A percentile compares a stretch with the other conserved stretches of the same genome.
These are phyloP conservation scores for Solanum neorickii DNA, from an alignment of 257 asterid species.

Conservation along the genomic window DNA sequence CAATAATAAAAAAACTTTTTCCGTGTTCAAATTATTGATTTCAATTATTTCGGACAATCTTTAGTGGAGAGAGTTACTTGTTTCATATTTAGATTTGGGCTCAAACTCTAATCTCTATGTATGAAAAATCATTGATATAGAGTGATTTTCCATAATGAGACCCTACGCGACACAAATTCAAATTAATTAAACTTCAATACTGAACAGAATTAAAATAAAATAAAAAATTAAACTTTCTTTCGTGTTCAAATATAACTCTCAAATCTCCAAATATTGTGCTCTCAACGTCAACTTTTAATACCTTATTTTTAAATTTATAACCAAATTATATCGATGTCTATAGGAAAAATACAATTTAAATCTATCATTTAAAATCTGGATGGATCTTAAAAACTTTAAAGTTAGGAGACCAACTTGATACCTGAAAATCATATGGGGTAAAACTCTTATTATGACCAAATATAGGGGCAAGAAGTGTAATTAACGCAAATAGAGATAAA, in stretches of 20 bases:
- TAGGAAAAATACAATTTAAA: not conserved
- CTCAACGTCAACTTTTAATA: not conserved
- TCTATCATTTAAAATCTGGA: not conserved
- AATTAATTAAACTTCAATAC: too few species aligned
- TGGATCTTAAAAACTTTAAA: not conserved
- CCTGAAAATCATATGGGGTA: not conserved
- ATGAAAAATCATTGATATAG: too few species aligned
- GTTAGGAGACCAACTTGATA: not conserved
- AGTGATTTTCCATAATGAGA: accelerated
- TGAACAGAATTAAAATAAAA: too few species aligned
- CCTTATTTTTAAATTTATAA: not conserved
- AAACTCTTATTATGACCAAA: not conserved
- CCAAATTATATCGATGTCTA: not conserved
- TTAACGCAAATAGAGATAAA: not conserved
- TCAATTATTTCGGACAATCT: not conserved
- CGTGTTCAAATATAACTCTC: not conserved
- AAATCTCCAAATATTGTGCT: not conserved
- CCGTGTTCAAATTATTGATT: not conserved
- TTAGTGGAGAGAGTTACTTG: too few species aligned
- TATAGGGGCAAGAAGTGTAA: not conserved
- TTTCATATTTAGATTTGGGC: not conserved
- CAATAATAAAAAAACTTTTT: too few species aligned
- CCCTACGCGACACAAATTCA: not conserved
- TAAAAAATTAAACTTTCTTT: not conserved
- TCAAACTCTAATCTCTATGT: too few species aligned